A percentile compares a stretch with the other conserved stretches of the same genome.
Evolutionary conservation across 306 rosid genomes (phyloP).

Genomic region (Corylus americana): DNA sequence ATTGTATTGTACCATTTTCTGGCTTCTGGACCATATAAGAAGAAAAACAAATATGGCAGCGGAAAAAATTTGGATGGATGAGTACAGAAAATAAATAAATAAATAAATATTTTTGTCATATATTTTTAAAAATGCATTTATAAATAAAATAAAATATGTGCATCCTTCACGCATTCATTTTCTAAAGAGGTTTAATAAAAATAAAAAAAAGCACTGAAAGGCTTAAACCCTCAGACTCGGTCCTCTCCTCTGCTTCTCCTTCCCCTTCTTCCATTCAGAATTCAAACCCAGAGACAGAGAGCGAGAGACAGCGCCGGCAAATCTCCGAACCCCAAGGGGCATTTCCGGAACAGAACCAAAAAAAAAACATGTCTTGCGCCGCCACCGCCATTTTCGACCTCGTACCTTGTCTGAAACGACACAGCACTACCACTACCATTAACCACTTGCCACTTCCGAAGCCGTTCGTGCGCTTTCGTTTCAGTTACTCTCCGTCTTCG

Average conservation of each 20-base stretch:
- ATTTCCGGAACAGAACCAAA: background rate
- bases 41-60: too few relatives aligned
- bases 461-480: slow-evolving; percentile 7
- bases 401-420: slow-evolving; percentile 37
- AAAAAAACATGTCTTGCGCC: slow-evolving; percentile 40
- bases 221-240: background rate
- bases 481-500: slow-evolving; percentile 31
- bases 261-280: background rate
- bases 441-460: slow-evolving; percentile 22
- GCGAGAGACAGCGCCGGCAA: background rate
- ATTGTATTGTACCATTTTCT: too few relatives aligned
- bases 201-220: too few relatives aligned
- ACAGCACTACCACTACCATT: background rate
- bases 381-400: slow-evolving; percentile 34
- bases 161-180: too few relatives aligned
- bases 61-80: too few relatives aligned
- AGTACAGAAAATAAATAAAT: too few relatives aligned
- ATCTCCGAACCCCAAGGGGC: background rate
- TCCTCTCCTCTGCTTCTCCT: background rate
- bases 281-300: background rate
- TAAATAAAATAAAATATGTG: too few relatives aligned
- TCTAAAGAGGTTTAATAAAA: too few relatives aligned
- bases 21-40: too few relatives aligned
- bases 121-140: too few relatives aligned
- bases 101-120: too few relatives aligned